These are phyloP conservation scores for Pichia kudriavzevii DNA, from an alignment of 1,139 yeast species.

Conservation along the genomic window DNA sequence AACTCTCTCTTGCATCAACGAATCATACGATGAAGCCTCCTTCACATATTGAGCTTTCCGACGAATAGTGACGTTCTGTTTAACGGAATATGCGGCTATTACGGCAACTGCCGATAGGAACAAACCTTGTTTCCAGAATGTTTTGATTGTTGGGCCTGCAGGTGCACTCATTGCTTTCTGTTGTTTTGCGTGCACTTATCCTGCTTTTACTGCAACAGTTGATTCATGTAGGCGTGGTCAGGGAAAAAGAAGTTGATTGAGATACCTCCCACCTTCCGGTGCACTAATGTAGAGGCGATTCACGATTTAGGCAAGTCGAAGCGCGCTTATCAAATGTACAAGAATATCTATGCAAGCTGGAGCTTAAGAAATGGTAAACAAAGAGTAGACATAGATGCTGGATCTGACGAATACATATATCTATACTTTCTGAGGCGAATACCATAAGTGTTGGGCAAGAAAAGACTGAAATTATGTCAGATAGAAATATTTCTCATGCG, in stretches of 20 bases:
- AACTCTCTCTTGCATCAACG: constrained; percentile 22
- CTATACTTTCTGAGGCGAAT: no score
- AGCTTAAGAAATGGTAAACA: no score
- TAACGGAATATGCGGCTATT: constrained; percentile 28
- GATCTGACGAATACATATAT: no score
- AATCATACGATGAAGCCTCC: constrained; percentile 28
- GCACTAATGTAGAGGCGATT: no score
- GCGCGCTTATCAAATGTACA: no score
- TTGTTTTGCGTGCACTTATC: neutral
- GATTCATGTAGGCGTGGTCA: no score
- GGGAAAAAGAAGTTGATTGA: no score
- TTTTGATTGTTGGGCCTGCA: constrained; percentile 22
- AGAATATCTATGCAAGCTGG: no score
- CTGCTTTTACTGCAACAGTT: no score
- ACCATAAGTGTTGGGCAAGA: no score
- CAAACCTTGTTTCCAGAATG: constrained; percentile 27
- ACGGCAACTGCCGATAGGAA: constrained; percentile 24
- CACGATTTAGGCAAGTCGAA: constrained; percentile 4
- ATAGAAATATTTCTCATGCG: constrained; percentile 60
- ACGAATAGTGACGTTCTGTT: constrained; percentile 29
- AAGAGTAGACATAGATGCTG: no score
- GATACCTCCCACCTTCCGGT: no score
- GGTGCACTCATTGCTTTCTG: constrained; percentile 11
- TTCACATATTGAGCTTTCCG: constrained; percentile 27
- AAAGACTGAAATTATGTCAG: constrained; percentile 10